Base-by-base conservation (phyloP, 2,329 filamentous ascomycete species). In the Ceratocystis colombiana region DNA sequence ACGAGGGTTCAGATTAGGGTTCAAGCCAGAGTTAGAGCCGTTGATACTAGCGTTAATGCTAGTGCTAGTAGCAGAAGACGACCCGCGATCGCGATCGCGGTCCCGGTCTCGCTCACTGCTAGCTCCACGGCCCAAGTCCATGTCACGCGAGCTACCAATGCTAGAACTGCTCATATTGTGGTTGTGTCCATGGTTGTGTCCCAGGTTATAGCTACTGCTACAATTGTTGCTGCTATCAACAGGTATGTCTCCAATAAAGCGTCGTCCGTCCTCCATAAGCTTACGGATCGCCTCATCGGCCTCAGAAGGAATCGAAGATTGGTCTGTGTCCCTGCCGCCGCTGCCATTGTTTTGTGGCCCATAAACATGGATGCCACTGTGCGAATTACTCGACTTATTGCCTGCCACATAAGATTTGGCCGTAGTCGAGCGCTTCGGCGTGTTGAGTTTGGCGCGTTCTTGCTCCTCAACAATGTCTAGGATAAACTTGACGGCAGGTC, bases 391-490 rank as follows among this genome's bases (percentile, higher is more conserved):
- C 15, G 62, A 28, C 46, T 66, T 63, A 12, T 61, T 64, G 45
- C 20, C 25, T 30, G 66, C 61, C 50, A 64, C 66, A 68, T 68
- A 68, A 68, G 64, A 61, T 30, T 61, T 64, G 15, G 61, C 64
- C 4, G 67, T 68, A 8, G 61, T 46, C 22, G 64, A 64, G 41
- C 67, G 53, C 61, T 66, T 64, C 10, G 64, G 64, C 12, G 61
- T 48, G 6, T 66, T 37, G 30, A 75, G 72, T 72, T 88, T 88
- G 22, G 85, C 84, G 74, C 88, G 94, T 70, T 84, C 84, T 74
- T 96, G 92, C 73, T 99, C 94, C 66, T 97, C 92, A 2, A 99
- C 89, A 70, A 99, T 96, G 74, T 99, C 94, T 8, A 97, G 79
- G 67, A 99, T 97, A 74, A 99, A 99, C 73, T 97, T 99, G 73